Evolutionary conservation across 2,329 filamentous ascomycete species (phyloP).

Genomic region (Talaromyces sp.): DNA sequence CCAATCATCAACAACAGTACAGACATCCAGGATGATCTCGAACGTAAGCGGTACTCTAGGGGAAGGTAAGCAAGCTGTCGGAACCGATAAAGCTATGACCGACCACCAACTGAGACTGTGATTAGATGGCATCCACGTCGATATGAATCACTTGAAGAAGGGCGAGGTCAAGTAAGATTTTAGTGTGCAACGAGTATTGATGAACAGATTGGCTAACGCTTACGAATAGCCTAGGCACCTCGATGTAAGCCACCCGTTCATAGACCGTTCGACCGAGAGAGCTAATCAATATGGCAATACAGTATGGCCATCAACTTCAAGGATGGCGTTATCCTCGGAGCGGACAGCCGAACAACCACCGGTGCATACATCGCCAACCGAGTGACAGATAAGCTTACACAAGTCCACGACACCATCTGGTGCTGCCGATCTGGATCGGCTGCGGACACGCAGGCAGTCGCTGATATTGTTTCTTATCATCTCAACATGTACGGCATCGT

Average conservation of each 20-base stretch:
- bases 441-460: slow-evolving; percentile 94
- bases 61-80: slow-evolving; percentile 33
- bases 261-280: not conserved
- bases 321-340: slow-evolving; percentile 92
- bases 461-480: slow-evolving; percentile 96
- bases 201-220: not conserved
- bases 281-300: slow-evolving; percentile 15
- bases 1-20: not conserved
- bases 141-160: slow-evolving; percentile 98
- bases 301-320: slow-evolving; percentile 99
- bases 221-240: slow-evolving; percentile 77
- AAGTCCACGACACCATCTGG: slow-evolving; percentile 98
- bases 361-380: slow-evolving; percentile 98
- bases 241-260: slow-evolving; percentile 63
- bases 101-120: slow-evolving; percentile 2
- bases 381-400: slow-evolving; percentile 98
- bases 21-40: slow-evolving; percentile 31
- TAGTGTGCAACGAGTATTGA: not conserved
- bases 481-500: slow-evolving; percentile 85
- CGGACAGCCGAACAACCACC: slow-evolving; percentile 95
- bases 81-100: not conserved
- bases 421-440: slow-evolving; percentile 97
- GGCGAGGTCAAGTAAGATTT: slow-evolving; percentile 90
- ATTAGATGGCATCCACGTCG: slow-evolving; percentile 95
- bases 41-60: slow-evolving; percentile 42